These are phyloP conservation scores for Xylaria hypoxylon DNA, from an alignment of 2,329 filamentous ascomycete species.

Conservation along the genomic window DNA sequence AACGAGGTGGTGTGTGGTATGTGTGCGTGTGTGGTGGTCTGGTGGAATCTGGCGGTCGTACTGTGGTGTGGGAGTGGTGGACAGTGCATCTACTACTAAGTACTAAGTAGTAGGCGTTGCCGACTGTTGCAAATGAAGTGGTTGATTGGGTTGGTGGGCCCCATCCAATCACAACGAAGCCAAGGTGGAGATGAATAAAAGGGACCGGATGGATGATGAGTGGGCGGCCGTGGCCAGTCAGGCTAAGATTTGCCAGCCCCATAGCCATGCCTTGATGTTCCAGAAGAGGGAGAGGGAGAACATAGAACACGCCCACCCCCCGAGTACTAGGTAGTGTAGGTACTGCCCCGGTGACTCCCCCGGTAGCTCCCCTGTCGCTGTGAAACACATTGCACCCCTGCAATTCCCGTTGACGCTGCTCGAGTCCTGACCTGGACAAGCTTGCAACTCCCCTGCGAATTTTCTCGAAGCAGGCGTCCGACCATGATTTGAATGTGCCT, in stretches of 20 bases:
- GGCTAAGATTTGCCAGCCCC: slow-evolving; percentile 25
- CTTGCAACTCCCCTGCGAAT: slow-evolving; percentile 57
- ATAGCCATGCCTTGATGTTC: slow-evolving; percentile 24
- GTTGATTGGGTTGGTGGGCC: slow-evolving; percentile 14
- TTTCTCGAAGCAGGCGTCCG: slow-evolving; percentile 56
- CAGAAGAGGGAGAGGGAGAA: slow-evolving; percentile 17
- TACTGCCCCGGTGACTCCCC: slow-evolving; percentile 3
- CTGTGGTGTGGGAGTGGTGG: slow-evolving; percentile 18
- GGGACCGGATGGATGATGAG: not conserved
- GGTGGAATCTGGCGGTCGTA: slow-evolving; percentile 14
- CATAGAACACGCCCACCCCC: slow-evolving; percentile 41
- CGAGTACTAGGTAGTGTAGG: too few species aligned
- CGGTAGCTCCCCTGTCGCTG: slow-evolving; percentile 54
- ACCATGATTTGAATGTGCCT: slow-evolving; percentile 29
- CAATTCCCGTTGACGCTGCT: slow-evolving; percentile 54
- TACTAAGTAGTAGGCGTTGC: slow-evolving; percentile 7
- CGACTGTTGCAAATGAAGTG: slow-evolving; percentile 26
- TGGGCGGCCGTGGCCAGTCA: not conserved
- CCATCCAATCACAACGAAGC: not conserved
- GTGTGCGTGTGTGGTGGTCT: not conserved
- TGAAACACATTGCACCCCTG: slow-evolving; percentile 66
- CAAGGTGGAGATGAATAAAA: not conserved
- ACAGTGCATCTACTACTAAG: slow-evolving; percentile 33
- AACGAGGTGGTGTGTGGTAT: slow-evolving; percentile 14
- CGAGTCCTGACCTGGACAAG: slow-evolving; percentile 58